Base-by-base conservation (phyloP, 2,329 filamentous ascomycete genomes). In the Neofusicoccum umdonicola region DNA sequence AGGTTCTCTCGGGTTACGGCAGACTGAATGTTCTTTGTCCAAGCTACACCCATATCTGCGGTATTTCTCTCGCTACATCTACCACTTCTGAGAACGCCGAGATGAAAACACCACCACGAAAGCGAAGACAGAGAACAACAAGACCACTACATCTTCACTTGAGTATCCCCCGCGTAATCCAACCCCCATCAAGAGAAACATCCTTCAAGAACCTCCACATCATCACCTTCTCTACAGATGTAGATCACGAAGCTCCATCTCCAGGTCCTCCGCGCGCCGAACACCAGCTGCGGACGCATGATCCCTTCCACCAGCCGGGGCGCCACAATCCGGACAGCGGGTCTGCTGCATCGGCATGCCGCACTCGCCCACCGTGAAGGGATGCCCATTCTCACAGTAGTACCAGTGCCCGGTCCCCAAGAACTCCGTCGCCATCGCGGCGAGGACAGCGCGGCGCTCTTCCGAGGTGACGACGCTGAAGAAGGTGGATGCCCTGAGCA, bases 281-380 rank as follows among this genome's bases (percentile, higher is more conserved):
- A 88, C 85, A 2, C 88, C 88, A 13, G 71, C 76, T 0, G 78
- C 82, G n/a, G 81, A 66, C 8, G 8, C 62, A 71, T 90, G 86
- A 44, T 81, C 9, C 51, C 69, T 71, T 0, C 88, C 88, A 2
- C 88, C 88, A 35, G 91, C 81, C 0, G 73, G 66, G 1, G 80
- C 80, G 1, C 80, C 82, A 67, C 89, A 92, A 67, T 90, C 83
- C 0, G 88, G 87, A 68, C 89, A 92, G 1, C 73, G 73, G 1
- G 87, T 82, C 17, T 70, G 63, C 71, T 91, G 66, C 85, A 89
- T 88, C 0, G 88, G 85, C 81, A 86, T 85, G 1, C 88, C 88
- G 69, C 88, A 90, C 66, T 90, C 85, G 0, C 87, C 87, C 37
- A 90, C 81, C 0, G 87, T 85, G 67, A 90, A 83, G 1, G 84